Evolutionary conservation across 2,329 filamentous ascomycete species (phyloP).

Genomic region (Cladosporium sp.): DNA sequence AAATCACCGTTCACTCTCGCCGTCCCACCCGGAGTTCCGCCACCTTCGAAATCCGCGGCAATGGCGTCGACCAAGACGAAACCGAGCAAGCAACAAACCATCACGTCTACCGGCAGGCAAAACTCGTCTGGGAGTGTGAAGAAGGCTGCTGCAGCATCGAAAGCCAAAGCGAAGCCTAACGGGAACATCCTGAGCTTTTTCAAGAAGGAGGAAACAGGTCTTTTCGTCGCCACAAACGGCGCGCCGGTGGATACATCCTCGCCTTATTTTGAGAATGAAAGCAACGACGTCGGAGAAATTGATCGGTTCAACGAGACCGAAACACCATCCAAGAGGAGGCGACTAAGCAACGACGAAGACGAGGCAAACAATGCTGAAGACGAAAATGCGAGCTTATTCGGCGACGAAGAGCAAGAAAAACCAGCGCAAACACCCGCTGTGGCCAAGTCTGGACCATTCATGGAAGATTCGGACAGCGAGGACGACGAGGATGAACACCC

Average conservation of each 20-base stretch:
- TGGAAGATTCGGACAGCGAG: slow-evolving; percentile 66
- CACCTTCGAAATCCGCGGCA: slow-evolving; percentile 26
- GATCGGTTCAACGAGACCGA: slow-evolving; percentile 42
- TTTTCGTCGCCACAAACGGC: slow-evolving; percentile 34
- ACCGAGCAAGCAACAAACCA: slow-evolving; percentile 21
- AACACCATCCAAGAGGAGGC: background rate
- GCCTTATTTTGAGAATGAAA: slow-evolving; percentile 18
- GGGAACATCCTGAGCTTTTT: slow-evolving; percentile 53
- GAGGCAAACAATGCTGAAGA: slow-evolving; percentile 25
- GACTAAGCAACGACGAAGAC: slow-evolving; percentile 11
- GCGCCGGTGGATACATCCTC: slow-evolving; percentile 1
- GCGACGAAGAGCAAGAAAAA: background rate
- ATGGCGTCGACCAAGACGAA: slow-evolving; percentile 21
- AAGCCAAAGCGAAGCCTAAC: slow-evolving; percentile 41
- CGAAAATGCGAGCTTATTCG: slow-evolving; percentile 1
- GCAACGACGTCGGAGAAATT: slow-evolving; percentile 20
- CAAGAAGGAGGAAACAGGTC: slow-evolving; percentile 39
- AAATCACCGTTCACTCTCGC: slow-evolving; percentile 31
- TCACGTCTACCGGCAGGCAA: slow-evolving; percentile 29
- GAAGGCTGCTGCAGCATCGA: slow-evolving; percentile 30
- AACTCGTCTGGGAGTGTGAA: slow-evolving; percentile 28
- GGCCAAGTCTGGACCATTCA: slow-evolving; percentile 55
- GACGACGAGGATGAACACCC: slow-evolving; percentile 33
- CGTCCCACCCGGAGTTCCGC: slow-evolving; percentile 25
- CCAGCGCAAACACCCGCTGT: background rate